Evolutionary conservation across 2,329 filamentous ascomycete genomes (phyloP).

Genomic region (Parastagonospora avenae): DNA sequence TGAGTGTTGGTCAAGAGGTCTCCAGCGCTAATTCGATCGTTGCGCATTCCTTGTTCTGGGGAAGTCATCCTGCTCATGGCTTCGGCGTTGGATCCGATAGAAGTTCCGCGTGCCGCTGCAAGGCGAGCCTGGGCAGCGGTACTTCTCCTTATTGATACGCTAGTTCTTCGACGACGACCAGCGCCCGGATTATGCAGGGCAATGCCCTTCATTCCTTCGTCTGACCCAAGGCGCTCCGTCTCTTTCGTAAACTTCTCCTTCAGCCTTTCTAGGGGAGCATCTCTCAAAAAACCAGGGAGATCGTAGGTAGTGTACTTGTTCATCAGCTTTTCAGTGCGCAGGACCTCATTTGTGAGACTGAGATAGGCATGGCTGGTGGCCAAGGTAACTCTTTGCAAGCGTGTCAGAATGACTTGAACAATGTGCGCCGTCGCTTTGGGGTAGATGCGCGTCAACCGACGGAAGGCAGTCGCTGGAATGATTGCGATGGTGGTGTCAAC

Average conservation of each 20-base stretch:
- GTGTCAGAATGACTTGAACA: constrained; percentile 93
- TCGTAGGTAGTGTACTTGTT: constrained; percentile 90
- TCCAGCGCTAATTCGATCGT: constrained; percentile 55
- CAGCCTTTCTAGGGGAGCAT: constrained; percentile 78
- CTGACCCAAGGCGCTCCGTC: constrained; percentile 77
- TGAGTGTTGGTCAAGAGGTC: constrained; percentile 83
- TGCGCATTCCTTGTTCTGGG: constrained; percentile 30
- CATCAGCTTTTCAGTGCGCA: constrained; percentile 93
- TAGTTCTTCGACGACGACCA: constrained; percentile 71
- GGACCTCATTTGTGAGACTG: constrained; percentile 85
- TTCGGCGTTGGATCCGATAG: constrained; percentile 29
- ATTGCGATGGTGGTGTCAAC: constrained; percentile 98
- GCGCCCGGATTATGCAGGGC: constrained; percentile 82
- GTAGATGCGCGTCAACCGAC: constrained; percentile 88
- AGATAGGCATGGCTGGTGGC: constrained; percentile 95
- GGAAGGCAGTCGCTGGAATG: constrained; percentile 94
- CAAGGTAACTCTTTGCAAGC: constrained; percentile 91
- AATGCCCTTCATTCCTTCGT: constrained; percentile 89
- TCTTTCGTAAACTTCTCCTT: constrained; percentile 94
- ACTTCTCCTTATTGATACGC: constrained; percentile 74
- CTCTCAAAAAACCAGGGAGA: constrained; percentile 86
- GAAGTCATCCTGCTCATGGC: constrained; percentile 28
- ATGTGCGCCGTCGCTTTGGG: constrained; percentile 97
- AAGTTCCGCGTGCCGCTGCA: constrained; percentile 52
- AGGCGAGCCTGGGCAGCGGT: constrained; percentile 72